Evolutionary conservation across 371 early-diverging fungal species (phyloP).

Genomic region (Cladochytrium tenue): DNA sequence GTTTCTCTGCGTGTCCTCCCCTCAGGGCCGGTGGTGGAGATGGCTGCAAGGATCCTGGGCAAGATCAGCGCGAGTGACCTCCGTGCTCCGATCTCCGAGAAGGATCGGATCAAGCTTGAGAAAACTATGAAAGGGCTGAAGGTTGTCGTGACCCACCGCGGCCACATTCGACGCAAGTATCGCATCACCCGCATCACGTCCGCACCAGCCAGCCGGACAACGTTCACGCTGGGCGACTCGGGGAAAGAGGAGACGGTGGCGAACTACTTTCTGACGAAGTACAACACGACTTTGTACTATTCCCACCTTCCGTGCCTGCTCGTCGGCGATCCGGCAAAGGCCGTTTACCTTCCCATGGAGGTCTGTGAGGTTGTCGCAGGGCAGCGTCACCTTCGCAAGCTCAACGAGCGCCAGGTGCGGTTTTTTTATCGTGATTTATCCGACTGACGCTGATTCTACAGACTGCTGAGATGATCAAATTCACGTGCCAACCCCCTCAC

Average conservation of each 20-base stretch:
- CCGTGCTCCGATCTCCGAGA: constrained; percentile 52
- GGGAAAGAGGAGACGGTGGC: constrained; percentile 65
- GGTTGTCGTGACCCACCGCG: constrained; percentile 74
- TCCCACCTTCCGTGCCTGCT: constrained; percentile 84
- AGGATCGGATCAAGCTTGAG: constrained; percentile 65
- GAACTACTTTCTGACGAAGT: constrained; percentile 70
- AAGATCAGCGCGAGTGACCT: constrained; percentile 63
- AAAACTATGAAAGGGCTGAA: constrained; percentile 69
- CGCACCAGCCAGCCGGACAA: constrained; percentile 64
- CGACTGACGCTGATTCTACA: constrained; percentile 34
- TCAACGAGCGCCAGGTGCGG: constrained; percentile 72
- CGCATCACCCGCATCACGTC: constrained; percentile 67
- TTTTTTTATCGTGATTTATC: constrained; percentile 3
- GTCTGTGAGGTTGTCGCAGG: constrained; percentile 78
- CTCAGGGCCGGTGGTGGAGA: constrained; percentile 48
- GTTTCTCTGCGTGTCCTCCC: not conserved
- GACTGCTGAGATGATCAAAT: constrained; percentile 90
- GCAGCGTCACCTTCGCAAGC: constrained; percentile 74
- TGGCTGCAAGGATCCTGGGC: constrained; percentile 64
- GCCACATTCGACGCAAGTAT: constrained; percentile 65
- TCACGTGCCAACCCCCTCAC: constrained; percentile 78
- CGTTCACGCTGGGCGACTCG: constrained; percentile 53
- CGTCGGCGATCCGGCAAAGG: constrained; percentile 52
- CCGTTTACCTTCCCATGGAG: constrained; percentile 80
- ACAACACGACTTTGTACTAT: constrained; percentile 67